Evolutionary conservation across 352 stramenopile species (phyloP).

Genomic region (Poterioochromonas sp.): DNA sequence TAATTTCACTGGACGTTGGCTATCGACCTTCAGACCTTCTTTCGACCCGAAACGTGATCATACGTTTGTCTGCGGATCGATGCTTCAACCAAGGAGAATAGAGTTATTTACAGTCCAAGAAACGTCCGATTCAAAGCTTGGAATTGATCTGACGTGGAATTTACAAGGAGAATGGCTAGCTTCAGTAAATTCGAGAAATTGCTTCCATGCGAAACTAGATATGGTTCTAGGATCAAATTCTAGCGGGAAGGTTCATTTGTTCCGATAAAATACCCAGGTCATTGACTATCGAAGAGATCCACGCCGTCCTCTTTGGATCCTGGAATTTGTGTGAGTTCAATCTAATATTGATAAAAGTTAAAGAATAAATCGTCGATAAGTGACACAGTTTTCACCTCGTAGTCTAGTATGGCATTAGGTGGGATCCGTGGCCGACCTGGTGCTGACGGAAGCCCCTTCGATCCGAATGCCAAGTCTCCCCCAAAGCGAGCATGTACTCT

Average conservation of each 20-base stretch:
- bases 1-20: slow-evolving; percentile 69
- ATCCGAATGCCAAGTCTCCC: background rate
- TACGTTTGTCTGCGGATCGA: slow-evolving; percentile 63
- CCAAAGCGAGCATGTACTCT: background rate
- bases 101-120: slow-evolving; percentile 66
- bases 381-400: no score
- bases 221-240: slow-evolving; percentile 64
- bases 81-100: slow-evolving; percentile 63
- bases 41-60: slow-evolving; percentile 58
- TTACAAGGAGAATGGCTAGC: slow-evolving; percentile 53
- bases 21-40: slow-evolving; percentile 58
- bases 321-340: no score
- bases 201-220: slow-evolving; percentile 62
- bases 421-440: background rate
- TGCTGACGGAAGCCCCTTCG: background rate
- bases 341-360: no score
- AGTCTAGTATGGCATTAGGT: background rate
- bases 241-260: slow-evolving; percentile 30
- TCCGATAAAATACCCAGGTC: no score
- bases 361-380: no score
- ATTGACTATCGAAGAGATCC: no score
- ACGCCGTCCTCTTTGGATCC: no score
- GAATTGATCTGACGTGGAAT: background rate
- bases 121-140: slow-evolving; percentile 34
- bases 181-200: slow-evolving; percentile 72